A percentile compares a stretch with the other conserved stretches of the same genome.
These are phyloP conservation scores for Xylariales sp. DNA, from an alignment of 2,329 filamentous ascomycete species.

Conservation along the genomic window DNA sequence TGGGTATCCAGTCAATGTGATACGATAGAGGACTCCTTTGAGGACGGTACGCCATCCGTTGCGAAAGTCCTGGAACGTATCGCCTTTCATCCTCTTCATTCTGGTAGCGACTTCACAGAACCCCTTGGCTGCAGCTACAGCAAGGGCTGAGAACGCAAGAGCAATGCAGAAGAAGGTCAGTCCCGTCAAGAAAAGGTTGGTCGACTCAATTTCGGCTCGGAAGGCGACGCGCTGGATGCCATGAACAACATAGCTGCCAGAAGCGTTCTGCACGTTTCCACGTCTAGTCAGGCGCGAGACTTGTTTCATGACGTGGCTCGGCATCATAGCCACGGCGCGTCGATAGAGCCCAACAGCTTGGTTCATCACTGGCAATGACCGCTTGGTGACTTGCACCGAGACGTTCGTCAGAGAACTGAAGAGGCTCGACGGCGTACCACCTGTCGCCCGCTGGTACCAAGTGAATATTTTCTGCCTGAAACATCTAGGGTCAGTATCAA, in stretches of 20 bases:
- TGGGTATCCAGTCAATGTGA: constrained; percentile 85
- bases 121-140: constrained; percentile 75
- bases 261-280: constrained; percentile 46
- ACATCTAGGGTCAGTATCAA: background rate
- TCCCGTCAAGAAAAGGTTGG: constrained; percentile 91
- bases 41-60: constrained; percentile 90
- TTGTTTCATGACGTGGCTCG: constrained; percentile 30
- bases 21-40: constrained; percentile 88
- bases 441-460: constrained; percentile 93
- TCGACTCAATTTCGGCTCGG: constrained; percentile 75
- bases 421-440: constrained; percentile 75
- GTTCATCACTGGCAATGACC: constrained; percentile 32
- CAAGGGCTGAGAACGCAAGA: constrained; percentile 66
- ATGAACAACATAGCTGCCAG: constrained; percentile 59
- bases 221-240: constrained; percentile 91
- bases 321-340: constrained; percentile 50
- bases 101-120: constrained; percentile 72
- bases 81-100: constrained; percentile 71
- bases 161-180: constrained; percentile 86
- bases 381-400: constrained; percentile 79
- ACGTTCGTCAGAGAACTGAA: constrained; percentile 68
- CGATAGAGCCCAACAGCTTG: constrained; percentile 42
- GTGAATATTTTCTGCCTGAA: constrained; percentile 71
- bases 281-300: constrained; percentile 45
- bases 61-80: constrained; percentile 90